These are phyloP conservation scores for Linanthus parryae DNA, from an alignment of 148 eudicot species.

Conservation along the genomic window DNA sequence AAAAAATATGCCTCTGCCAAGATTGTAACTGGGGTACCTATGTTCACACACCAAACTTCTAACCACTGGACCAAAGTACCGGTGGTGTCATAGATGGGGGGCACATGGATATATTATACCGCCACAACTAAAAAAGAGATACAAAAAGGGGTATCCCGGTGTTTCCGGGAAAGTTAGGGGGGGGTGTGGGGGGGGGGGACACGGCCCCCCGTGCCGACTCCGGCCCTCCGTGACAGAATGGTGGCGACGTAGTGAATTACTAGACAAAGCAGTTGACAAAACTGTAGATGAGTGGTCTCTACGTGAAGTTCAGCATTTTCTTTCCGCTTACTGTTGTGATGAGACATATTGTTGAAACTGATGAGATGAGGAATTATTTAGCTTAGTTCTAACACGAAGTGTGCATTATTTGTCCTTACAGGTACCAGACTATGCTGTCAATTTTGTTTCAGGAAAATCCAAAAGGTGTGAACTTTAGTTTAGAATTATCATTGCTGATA, in stretches of 20 bases:
- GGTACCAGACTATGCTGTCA: slow-evolving; percentile 67
- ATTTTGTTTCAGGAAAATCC: slow-evolving; percentile 75
- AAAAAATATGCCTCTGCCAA: no score
- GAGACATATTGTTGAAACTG: neutral
- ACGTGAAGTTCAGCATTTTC: neutral
- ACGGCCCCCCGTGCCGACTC: no score
- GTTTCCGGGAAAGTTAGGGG: no score
- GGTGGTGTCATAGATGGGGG: no score
- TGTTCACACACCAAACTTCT: no score
- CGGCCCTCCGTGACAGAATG: no score
- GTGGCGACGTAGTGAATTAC: neutral
- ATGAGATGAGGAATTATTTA: neutral
- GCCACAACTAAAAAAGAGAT: no score
- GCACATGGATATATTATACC: no score
- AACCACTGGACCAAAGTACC: no score
- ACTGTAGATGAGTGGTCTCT: neutral
- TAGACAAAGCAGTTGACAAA: neutral
- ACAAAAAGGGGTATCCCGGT: no score
- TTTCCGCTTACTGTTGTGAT: neutral
- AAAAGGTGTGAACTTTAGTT: slow-evolving; percentile 39
- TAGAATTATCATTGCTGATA: neutral
- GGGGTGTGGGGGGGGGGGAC: no score
- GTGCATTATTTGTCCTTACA: slow-evolving; percentile 14
- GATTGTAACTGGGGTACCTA: no score
- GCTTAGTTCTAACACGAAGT: slow-evolving; percentile 5